phyloP scores from a whole-genome alignment of 257 asterid genomes.

The Osmanthus fragrans region DNA sequence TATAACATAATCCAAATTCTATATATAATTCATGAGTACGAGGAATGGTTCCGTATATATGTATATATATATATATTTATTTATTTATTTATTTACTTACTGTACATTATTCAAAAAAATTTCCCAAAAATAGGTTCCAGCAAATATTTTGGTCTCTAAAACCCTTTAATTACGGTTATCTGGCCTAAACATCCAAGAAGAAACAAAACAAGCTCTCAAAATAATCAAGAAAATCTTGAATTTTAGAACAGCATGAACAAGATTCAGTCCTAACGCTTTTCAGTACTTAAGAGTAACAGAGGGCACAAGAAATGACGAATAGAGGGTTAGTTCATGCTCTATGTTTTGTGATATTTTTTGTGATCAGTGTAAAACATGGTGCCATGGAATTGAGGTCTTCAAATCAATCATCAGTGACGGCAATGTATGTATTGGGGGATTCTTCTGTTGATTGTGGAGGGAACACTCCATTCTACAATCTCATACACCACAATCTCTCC shows the following conservation, averaged over 20 bases:
- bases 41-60: too few species aligned
- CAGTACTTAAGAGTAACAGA: neutral
- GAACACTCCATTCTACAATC: constrained; percentile 51
- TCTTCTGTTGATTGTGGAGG: constrained; percentile 73
- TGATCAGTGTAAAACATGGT: constrained; percentile 14
- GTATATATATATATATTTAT: too few species aligned
- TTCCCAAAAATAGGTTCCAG: too few species aligned
- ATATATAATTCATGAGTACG: too few species aligned
- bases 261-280: neutral
- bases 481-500: constrained; percentile 40
- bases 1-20: too few species aligned
- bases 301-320: constrained; percentile 25
- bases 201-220: neutral
- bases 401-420: constrained; percentile 32
- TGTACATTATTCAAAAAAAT: too few species aligned
- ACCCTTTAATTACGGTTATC: neutral
- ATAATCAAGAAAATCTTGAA: constrained; percentile 20
- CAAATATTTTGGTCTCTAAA: neutral
- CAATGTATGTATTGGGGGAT: constrained; percentile 66
- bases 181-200: neutral
- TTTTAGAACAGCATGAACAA: neutral
- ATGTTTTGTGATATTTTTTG: constrained; percentile 17
- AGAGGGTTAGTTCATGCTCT: constrained; percentile 19
- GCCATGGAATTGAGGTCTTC: constrained; percentile 24
- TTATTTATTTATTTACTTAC: too few species aligned